Percentiles rank a stretch among this genome's conserved stretches.
Conservation (phyloP, 1,139 yeast genomes). For the Ogataea hybrid region DNA sequence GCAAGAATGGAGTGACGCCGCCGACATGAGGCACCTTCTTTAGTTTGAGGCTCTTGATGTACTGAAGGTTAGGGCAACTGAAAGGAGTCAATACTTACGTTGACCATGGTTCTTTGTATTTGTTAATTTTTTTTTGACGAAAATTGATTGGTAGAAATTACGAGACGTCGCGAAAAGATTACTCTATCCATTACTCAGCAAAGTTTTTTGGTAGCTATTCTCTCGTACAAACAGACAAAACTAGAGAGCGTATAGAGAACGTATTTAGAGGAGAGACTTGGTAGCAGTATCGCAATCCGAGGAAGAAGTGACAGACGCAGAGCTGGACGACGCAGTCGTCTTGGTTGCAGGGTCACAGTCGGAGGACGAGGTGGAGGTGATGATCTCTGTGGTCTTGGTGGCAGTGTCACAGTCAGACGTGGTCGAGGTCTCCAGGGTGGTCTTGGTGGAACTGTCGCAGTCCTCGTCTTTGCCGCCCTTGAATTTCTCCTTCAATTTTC, state of each 20-base stretch:
- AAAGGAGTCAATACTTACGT: slow-evolving; percentile 12
- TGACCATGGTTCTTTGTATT: slow-evolving; percentile 14
- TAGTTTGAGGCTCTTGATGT: slow-evolving; percentile 25
- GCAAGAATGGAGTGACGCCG: slow-evolving; percentile 18
- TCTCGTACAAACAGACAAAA: slow-evolving; percentile 9
- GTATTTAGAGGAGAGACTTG: slow-evolving; percentile 1
- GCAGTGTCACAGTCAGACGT: slow-evolving; percentile 12
- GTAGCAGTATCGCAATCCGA: slow-evolving; percentile 12
- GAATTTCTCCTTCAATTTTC: slow-evolving; percentile 9
- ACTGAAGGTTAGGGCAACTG: slow-evolving; percentile 14
- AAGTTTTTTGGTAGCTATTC: neutral
- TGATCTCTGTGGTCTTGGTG: slow-evolving; percentile 1
- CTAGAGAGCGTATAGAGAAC: neutral
- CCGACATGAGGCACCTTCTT: slow-evolving; percentile 29
- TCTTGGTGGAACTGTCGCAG: slow-evolving; percentile 5
- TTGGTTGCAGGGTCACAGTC: slow-evolving; percentile 10
- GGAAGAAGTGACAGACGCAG: neutral
- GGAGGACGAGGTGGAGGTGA: slow-evolving; percentile 4
- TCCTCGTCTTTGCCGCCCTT: slow-evolving; percentile 6
- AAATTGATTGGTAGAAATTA: slow-evolving; percentile 10
- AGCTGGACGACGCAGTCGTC: neutral
- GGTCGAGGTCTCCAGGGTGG: slow-evolving; percentile 5
- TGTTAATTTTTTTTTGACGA: slow-evolving; percentile 9
- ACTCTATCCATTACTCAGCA: neutral
- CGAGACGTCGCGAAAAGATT: neutral